A percentile compares a stretch with the other conserved stretches of the same genome.
Evolutionary conservation across 805 yeast species (phyloP).

Genomic region (Candida sanyiensis): DNA sequence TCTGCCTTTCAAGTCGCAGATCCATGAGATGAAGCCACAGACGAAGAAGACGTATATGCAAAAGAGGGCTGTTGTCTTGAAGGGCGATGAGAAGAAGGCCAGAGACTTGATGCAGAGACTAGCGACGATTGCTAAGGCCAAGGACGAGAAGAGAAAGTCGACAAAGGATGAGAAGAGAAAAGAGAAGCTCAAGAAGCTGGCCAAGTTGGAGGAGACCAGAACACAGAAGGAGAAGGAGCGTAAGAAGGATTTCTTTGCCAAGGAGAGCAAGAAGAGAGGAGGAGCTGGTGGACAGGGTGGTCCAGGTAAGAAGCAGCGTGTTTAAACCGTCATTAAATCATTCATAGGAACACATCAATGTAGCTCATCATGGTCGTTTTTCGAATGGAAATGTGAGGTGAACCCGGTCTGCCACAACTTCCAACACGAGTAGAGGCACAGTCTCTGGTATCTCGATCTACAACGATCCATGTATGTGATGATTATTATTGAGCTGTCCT

Average conservation of each 20-base stretch:
- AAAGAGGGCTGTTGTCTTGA: conserved; percentile 90
- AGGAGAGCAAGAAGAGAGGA: conserved; percentile 60
- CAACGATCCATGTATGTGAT: conserved; percentile 5
- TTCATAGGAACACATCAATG: neutral
- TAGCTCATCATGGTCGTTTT: too few species aligned
- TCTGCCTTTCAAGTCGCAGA: conserved; percentile 89
- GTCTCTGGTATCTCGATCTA: too few species aligned
- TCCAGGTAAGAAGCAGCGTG: conserved; percentile 27
- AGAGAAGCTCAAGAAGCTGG: conserved; percentile 67
- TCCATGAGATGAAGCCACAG: conserved; percentile 83
- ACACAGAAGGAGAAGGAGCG: conserved; percentile 74
- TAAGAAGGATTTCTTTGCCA: conserved; percentile 80
- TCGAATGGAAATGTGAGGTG: too few species aligned
- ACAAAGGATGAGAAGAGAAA: conserved; percentile 73
- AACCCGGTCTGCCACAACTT: too few species aligned
- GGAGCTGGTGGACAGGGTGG: conserved; percentile 27
- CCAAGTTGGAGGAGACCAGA: conserved; percentile 66
- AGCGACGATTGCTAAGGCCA: conserved; percentile 76
- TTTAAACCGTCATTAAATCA: neutral
- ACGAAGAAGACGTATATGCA: conserved; percentile 73
- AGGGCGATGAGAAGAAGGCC: conserved; percentile 91
- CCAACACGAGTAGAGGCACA: too few species aligned
- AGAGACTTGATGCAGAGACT: conserved; percentile 84
- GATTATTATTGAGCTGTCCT: too few species aligned
- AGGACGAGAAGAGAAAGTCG: conserved; percentile 67